Conservation (phyloP, 768 basidiomycete species). For the Asterophora lycoperdoides region DNA sequence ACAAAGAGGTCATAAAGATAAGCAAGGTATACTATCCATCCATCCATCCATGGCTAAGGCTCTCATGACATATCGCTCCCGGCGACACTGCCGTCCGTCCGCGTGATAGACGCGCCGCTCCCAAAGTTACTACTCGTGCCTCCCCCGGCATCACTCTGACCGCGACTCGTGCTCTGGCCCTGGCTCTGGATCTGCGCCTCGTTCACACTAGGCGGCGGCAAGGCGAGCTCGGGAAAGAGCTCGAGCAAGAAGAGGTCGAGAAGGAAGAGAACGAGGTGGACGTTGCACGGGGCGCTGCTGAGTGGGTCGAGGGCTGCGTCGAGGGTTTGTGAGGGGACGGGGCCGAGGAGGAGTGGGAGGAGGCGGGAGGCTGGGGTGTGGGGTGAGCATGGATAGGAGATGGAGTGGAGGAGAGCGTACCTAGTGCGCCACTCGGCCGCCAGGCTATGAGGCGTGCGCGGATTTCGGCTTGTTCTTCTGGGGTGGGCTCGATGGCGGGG, state of each 20-base stretch:
- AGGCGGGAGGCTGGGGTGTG: constrained; percentile 32
- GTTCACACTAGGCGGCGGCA: constrained; percentile 1
- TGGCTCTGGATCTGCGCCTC: background rate
- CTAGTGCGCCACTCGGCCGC: constrained; percentile 31
- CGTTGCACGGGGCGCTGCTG: constrained; percentile 64
- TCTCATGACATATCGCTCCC: constrained; percentile 2
- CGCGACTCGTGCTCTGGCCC: too few relatives aligned
- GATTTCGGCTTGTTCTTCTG: constrained; percentile 67
- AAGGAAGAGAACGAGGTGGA: constrained; percentile 69
- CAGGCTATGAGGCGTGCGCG: constrained; percentile 39
- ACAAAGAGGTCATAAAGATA: too few relatives aligned
- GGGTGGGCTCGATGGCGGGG: constrained; percentile 66
- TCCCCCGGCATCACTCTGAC: background rate
- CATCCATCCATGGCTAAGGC: background rate
- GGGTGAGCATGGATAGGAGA: background rate
- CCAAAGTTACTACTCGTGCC: background rate
- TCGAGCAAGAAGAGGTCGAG: constrained; percentile 68
- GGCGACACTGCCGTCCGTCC: constrained; percentile 1
- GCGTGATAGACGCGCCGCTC: background rate
- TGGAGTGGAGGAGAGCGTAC: constrained; percentile 23
- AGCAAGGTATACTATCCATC: background rate
- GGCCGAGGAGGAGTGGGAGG: constrained; percentile 51
- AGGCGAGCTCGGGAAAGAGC: constrained; percentile 73
- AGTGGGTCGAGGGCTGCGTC: constrained; percentile 58
- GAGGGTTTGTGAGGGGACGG: constrained; percentile 45